Percentiles rank a stretch among this genome's conserved stretches.
phyloP scores from a whole-genome alignment of 352 stramenopile species.

The Pythium myriotylum region DNA sequence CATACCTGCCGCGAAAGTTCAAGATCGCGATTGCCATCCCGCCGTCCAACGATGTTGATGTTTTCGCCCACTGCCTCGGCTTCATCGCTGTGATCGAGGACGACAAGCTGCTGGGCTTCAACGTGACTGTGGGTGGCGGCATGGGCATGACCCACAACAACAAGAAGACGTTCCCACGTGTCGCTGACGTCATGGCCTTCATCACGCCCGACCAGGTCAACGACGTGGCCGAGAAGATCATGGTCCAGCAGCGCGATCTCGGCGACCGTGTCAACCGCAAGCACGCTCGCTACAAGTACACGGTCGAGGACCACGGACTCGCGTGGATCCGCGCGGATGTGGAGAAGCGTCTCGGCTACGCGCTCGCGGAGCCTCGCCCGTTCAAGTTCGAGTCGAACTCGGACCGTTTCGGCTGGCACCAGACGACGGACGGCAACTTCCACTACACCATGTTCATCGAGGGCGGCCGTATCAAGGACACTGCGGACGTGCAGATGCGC shows the following conservation, averaged over 20 bases:
- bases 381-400: slow-evolving; percentile 73
- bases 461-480: slow-evolving; percentile 94
- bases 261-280: slow-evolving; percentile 97
- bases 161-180: slow-evolving; percentile 95
- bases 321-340: slow-evolving; percentile 93
- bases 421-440: slow-evolving; percentile 70
- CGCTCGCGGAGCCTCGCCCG: slow-evolving; percentile 85
- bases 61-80: slow-evolving; percentile 98
- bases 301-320: slow-evolving; percentile 96
- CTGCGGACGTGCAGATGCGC: slow-evolving; percentile 81
- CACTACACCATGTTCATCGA: slow-evolving; percentile 87
- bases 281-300: slow-evolving; percentile 98
- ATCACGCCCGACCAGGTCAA: slow-evolving; percentile 92
- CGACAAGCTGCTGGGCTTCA: slow-evolving; percentile 92
- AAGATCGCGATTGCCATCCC: slow-evolving; percentile 98
- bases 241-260: slow-evolving; percentile 95
- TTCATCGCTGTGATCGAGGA: slow-evolving; percentile 93
- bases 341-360: slow-evolving; percentile 94
- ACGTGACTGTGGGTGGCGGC: slow-evolving; percentile 95
- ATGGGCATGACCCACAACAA: slow-evolving; percentile 99
- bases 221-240: slow-evolving; percentile 92
- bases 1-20: slow-evolving; percentile 98
- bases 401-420: slow-evolving; percentile 80
- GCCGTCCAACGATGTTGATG: slow-evolving; percentile 97
- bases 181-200: slow-evolving; percentile 96